A percentile compares a stretch with the other conserved stretches of the same genome.
Conservation (phyloP, 148 eudicot species). For the Fallopia convolvulus region DNA sequence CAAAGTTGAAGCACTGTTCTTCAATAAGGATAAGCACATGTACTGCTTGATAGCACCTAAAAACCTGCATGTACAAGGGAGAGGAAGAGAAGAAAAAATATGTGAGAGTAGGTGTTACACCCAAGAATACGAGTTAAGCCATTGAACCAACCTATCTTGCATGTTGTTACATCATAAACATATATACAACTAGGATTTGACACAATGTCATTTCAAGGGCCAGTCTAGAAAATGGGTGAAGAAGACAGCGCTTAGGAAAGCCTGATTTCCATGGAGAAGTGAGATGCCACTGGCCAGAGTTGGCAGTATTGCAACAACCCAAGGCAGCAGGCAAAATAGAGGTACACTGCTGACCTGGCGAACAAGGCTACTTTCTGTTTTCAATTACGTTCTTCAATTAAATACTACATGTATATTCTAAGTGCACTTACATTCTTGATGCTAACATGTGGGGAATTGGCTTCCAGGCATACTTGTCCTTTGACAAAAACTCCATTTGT, state of each 20-base stretch:
- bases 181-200: neutral
- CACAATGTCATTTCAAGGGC: conserved; percentile 4
- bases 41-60: conserved; percentile 98
- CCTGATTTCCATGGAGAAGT: neutral
- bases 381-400: neutral
- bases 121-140: neutral
- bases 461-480: neutral
- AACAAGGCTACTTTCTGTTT: neutral
- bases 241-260: neutral
- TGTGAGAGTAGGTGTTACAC: neutral
- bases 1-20: conserved; percentile 95
- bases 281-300: neutral
- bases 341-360: neutral
- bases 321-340: neutral
- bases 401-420: neutral
- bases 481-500: neutral
- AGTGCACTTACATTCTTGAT: neutral
- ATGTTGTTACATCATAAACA: conserved; percentile 6
- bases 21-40: conserved; percentile 87
- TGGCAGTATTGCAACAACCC: neutral
- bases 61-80: conserved; percentile 48
- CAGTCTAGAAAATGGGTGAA: neutral
- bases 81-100: neutral
- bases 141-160: neutral
- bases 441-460: neutral